These are phyloP conservation scores for Xylaria sp. DNA, from an alignment of 2,329 filamentous ascomycete genomes.

Conservation along the genomic window DNA sequence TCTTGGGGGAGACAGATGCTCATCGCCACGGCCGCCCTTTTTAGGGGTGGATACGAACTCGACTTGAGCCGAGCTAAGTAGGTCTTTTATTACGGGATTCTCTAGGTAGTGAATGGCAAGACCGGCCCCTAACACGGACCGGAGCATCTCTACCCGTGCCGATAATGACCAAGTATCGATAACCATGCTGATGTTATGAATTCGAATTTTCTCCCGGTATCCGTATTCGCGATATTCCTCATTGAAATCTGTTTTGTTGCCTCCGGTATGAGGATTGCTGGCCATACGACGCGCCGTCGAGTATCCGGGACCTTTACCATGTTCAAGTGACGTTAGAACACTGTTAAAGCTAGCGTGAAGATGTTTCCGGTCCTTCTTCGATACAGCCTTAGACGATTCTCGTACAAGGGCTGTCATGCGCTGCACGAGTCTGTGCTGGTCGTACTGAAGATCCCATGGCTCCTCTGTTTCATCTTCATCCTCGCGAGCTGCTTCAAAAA, in stretches of 20 bases:
- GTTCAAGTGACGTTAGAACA: conserved; percentile 65
- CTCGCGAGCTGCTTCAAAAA: conserved; percentile 76
- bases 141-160: conserved; percentile 60
- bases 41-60: conserved; percentile 45
- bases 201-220: conserved; percentile 62
- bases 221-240: conserved; percentile 61
- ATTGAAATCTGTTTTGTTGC: conserved; percentile 53
- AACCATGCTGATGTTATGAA: conserved; percentile 57
- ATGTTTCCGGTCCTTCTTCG: conserved; percentile 60
- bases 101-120: conserved; percentile 53
- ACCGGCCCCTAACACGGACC: conserved; percentile 59
- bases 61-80: conserved; percentile 50
- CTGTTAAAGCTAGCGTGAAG: conserved; percentile 61
- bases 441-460: conserved; percentile 60
- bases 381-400: conserved; percentile 60
- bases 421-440: conserved; percentile 60
- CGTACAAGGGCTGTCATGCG: conserved; percentile 60
- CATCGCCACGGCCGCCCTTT: conserved; percentile 32
- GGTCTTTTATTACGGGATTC: conserved; percentile 53
- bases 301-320: conserved; percentile 64
- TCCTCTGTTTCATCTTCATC: conserved; percentile 62
- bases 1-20: conserved; percentile 31
- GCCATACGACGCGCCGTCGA: conserved; percentile 58
- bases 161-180: conserved; percentile 64
- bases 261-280: conserved; percentile 56